phyloP scores from a whole-genome alignment of 2,329 filamentous ascomycete genomes.

The Ophiostoma tasmaniense region DNA sequence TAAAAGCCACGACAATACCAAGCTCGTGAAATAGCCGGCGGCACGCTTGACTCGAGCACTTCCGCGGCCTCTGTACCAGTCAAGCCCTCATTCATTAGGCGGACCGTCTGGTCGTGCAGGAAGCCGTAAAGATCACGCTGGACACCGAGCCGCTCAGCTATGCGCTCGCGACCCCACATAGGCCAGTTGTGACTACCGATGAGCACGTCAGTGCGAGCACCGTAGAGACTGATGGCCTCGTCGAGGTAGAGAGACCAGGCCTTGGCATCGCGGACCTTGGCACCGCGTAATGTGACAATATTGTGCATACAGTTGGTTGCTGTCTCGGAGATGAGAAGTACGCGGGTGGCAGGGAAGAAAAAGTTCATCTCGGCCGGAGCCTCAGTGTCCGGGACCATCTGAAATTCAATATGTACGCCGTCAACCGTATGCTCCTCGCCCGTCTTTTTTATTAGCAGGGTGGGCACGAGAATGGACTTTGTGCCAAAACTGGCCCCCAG shows the following conservation, averaged over 20 bases:
- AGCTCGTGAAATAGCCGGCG: constrained; percentile 12
- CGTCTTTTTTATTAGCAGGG: not conserved
- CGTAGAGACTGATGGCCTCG: constrained; percentile 10
- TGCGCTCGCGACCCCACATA: constrained; percentile 10
- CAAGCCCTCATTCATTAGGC: constrained; percentile 11
- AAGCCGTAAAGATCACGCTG: constrained; percentile 15
- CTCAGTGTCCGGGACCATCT: constrained; percentile 15
- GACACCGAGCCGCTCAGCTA: constrained; percentile 3
- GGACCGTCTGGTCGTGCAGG: constrained; percentile 14
- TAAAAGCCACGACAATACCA: constrained; percentile 13
- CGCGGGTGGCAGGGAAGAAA: constrained; percentile 8
- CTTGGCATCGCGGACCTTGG: constrained; percentile 12
- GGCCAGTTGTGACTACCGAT: constrained; percentile 15
- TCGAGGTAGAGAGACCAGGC: constrained; percentile 14
- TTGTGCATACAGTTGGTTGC: constrained; percentile 15
- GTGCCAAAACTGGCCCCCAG: not conserved
- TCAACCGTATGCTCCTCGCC: constrained; percentile 9
- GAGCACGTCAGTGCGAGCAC: constrained; percentile 1
- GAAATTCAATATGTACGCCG: constrained; percentile 10
- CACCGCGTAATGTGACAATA: constrained; percentile 11
- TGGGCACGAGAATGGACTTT: not conserved
- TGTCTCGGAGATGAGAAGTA: constrained; percentile 10
- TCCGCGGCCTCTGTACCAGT: constrained; percentile 11
- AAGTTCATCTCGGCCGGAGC: constrained; percentile 14
- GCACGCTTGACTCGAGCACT: constrained; percentile 1